Conservation (phyloP, 2,329 filamentous ascomycete genomes). For the Bipolaris zeicola region DNA sequence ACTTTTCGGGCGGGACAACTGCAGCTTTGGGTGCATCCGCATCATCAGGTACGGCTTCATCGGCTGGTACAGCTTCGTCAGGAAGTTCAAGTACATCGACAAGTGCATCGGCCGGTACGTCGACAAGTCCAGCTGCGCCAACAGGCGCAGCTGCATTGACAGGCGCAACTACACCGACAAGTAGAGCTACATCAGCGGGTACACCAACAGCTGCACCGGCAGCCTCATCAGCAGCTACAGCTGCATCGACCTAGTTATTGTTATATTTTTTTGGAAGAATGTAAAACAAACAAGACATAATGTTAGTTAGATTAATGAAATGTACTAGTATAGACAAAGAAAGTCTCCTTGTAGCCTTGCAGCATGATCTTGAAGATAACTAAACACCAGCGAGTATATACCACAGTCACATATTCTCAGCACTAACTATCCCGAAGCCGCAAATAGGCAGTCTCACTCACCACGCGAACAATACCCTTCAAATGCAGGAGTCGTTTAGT, state of each 20-base stretch:
- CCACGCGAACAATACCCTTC: too few relatives aligned
- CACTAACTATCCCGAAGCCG: too few relatives aligned
- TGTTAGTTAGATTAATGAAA: not conserved
- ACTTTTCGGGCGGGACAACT: not conserved
- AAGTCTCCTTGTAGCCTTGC: not conserved
- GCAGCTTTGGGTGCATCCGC: not conserved
- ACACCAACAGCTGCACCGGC: not conserved
- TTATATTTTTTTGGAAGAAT: not conserved
- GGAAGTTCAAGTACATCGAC: too few relatives aligned
- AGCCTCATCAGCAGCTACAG: not conserved
- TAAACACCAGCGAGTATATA: not conserved
- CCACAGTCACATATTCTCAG: not conserved
- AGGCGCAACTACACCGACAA: not conserved
- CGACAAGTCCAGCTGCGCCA: not conserved
- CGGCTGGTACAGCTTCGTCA: not conserved
- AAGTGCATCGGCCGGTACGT: too few relatives aligned
- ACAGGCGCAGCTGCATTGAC: not conserved
- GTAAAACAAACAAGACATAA: not conserved
- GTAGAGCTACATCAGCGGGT: not conserved
- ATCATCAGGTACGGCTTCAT: not conserved
- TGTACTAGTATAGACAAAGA: not conserved
- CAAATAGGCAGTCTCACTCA: too few relatives aligned
- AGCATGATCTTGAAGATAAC: too few relatives aligned
- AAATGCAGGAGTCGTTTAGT: too few relatives aligned
- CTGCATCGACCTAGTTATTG: not conserved